These are phyloP conservation scores for Aspergillus olivimuriae DNA, from an alignment of 495 filamentous ascomycete species.

Conservation along the genomic window DNA sequence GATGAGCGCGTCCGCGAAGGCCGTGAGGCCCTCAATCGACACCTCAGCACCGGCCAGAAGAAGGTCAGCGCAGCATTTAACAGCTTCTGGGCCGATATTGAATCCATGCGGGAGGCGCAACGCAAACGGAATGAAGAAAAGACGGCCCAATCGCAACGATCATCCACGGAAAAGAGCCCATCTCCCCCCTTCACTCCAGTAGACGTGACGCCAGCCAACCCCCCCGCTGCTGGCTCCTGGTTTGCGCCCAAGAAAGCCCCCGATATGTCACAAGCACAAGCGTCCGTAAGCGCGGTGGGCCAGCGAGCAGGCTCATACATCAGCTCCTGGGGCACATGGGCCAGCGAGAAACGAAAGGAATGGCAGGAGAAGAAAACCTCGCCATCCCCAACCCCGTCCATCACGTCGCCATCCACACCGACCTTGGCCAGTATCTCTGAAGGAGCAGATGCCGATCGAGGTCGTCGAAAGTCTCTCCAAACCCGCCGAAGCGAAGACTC, in stretches of 20 bases:
- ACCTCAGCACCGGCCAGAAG: slow-evolving; percentile 74
- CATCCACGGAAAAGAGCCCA: slow-evolving; percentile 28
- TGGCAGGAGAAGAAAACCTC: slow-evolving; percentile 42
- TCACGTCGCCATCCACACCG: slow-evolving; percentile 26
- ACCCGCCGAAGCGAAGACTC: slow-evolving; percentile 25
- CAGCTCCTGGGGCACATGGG: slow-evolving; percentile 93
- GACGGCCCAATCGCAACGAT: slow-evolving; percentile 28
- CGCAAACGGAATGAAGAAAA: slow-evolving; percentile 59
- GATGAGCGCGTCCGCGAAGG: slow-evolving; percentile 77
- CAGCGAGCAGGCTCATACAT: slow-evolving; percentile 81
- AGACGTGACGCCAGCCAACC: slow-evolving; percentile 10
- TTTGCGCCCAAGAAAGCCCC: slow-evolving; percentile 32
- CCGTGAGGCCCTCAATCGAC: slow-evolving; percentile 69
- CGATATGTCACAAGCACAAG: slow-evolving; percentile 61
- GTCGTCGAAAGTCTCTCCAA: slow-evolving; percentile 28
- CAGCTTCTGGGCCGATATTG: slow-evolving; percentile 83
- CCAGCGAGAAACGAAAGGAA: slow-evolving; percentile 74
- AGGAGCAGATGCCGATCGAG: slow-evolving; percentile 24
- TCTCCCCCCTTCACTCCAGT: slow-evolving; percentile 17
- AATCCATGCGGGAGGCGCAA: slow-evolving; percentile 76
- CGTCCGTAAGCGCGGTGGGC: slow-evolving; percentile 58
- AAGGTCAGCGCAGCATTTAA: slow-evolving; percentile 79
- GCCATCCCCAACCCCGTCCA: slow-evolving; percentile 18
- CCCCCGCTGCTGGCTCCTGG: slow-evolving; percentile 14
- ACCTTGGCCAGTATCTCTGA: slow-evolving; percentile 25